Evolutionary conservation across 2,329 filamentous ascomycete species (phyloP), one percentile per base, ranked within the genome.

Genomic region (Calonectria pseudoturangicola): DNA sequence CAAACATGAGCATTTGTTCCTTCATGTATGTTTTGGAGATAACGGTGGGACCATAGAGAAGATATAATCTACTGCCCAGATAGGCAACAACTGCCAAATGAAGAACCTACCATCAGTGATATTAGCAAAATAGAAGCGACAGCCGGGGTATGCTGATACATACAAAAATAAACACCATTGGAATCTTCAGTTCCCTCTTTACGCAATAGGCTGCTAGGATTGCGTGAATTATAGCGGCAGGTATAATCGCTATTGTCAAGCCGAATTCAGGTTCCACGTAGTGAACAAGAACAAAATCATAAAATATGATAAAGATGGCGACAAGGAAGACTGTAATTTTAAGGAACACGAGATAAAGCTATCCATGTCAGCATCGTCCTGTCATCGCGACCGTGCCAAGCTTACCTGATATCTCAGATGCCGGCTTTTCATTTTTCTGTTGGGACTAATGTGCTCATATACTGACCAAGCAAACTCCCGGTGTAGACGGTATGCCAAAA

Each of bases 401-500:
- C 45, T 25, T 48, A 48, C 45, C n/a, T 48, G 45, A 25, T 25
- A 48, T 13, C 45, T 48, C 45, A 48, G 12, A 8, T 48, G 54
- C 13, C 54, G 33, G 13, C 54, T 60, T 15, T 60, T 60, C 54
- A 60, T 60, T 10, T 39, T n/a, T 25, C 33, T 60, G 27, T 60
- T 39, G 2, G 54, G 33, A 12, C 54, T 60, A 18, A 60, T 60
- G 8, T 60, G 33, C 27, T 60, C 54, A 21, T 60, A 60, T 4
- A 60, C 27, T 6, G 54, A 60, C 54, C 54, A 60, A 41, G 54
- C 54, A 60, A 60, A 60, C 54, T 60, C 54, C 33, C 27, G 12
- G n/a, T 60, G 54, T 15, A 60, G 54, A 9, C 54, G 54, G 25
- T 60, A 41, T 4, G 54, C 54, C 39, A 60, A 18, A 15, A 60